Evolutionary conservation across 805 yeast species (phyloP).

Genomic region (Scheffersomyces stipitis): DNA sequence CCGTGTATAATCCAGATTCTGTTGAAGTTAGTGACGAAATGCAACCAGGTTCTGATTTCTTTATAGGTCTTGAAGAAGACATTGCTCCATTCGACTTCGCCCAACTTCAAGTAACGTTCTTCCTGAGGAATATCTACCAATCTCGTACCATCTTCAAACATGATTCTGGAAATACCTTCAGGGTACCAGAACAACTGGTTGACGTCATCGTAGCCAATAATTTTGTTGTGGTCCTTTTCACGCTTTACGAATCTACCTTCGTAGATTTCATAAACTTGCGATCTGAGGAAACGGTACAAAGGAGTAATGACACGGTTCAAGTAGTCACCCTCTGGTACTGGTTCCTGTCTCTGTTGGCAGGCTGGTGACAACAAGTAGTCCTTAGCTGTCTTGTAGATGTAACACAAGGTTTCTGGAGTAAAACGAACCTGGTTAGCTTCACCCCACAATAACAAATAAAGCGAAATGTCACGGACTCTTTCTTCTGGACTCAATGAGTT

Average conservation of each 20-base stretch:
- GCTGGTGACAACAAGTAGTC: slow-evolving; percentile 88
- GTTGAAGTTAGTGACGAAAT: slow-evolving; percentile 89
- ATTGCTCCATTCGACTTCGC: slow-evolving; percentile 88
- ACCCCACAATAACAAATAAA: slow-evolving; percentile 81
- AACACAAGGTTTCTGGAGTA: slow-evolving; percentile 79
- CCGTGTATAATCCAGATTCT: slow-evolving; percentile 97
- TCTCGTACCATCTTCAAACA: slow-evolving; percentile 88
- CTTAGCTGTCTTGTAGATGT: slow-evolving; percentile 90
- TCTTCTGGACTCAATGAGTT: slow-evolving; percentile 70
- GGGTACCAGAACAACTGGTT: slow-evolving; percentile 99
- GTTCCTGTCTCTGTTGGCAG: slow-evolving; percentile 83
- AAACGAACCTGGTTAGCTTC: slow-evolving; percentile 94
- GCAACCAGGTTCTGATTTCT: slow-evolving; percentile 98
- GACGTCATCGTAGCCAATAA: slow-evolving; percentile 95
- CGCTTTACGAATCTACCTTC: slow-evolving; percentile 83
- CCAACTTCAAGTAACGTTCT: slow-evolving; percentile 85
- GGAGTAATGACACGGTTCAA: slow-evolving; percentile 93
- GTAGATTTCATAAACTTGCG: slow-evolving; percentile 77
- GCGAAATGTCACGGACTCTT: slow-evolving; percentile 74
- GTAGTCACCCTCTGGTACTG: slow-evolving; percentile 88
- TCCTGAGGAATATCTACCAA: slow-evolving; percentile 85
- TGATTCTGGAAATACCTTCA: slow-evolving; percentile 93
- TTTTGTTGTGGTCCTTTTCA: slow-evolving; percentile 78
- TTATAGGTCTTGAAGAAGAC: slow-evolving; percentile 95
- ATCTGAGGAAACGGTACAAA: slow-evolving; percentile 72